phyloP scores from a whole-genome alignment of 345 rosid genomes.

The Eucalyptus sp. region DNA sequence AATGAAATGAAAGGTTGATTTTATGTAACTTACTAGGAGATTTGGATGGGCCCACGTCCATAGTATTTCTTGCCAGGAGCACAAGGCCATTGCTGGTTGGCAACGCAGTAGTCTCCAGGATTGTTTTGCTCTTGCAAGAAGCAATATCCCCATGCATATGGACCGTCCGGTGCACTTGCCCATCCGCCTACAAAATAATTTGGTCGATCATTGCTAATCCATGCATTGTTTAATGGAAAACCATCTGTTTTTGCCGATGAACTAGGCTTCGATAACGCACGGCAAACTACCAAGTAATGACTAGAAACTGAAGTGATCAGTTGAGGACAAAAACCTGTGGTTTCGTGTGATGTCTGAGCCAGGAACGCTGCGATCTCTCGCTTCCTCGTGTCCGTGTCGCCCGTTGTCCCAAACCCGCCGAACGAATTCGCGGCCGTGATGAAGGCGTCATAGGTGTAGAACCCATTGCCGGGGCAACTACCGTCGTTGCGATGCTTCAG shows the following conservation, averaged over 20 bases:
- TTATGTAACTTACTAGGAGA: neutral
- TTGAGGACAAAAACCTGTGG: neutral
- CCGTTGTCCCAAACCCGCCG: neutral
- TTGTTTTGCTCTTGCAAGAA: neutral
- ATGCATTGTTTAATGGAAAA: neutral
- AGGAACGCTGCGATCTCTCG: slow-evolving; percentile 4
- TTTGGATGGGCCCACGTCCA: slow-evolving; percentile 8
- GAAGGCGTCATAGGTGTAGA: slow-evolving; percentile 5
- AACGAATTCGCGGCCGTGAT: neutral
- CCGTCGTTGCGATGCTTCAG: slow-evolving; percentile 2
- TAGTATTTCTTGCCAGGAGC: slow-evolving; percentile 1
- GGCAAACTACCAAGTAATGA: neutral
- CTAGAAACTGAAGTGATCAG: neutral
- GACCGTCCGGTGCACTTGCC: slow-evolving; percentile 6
- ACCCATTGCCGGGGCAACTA: neutral
- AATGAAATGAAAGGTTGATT: neutral
- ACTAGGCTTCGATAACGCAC: neutral
- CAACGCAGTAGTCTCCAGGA: neutral
- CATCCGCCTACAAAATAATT: neutral
- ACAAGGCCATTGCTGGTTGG: slow-evolving; percentile 3
- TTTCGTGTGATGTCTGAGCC: slow-evolving; percentile 4
- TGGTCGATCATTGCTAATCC: neutral
- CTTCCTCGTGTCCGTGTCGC: neutral
- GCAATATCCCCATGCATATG: slow-evolving; percentile 10
- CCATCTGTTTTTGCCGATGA: neutral